phyloP scores from a whole-genome alignment of 2,329 filamentous ascomycete genomes.

The Nannizziopsis barbatae region DNA sequence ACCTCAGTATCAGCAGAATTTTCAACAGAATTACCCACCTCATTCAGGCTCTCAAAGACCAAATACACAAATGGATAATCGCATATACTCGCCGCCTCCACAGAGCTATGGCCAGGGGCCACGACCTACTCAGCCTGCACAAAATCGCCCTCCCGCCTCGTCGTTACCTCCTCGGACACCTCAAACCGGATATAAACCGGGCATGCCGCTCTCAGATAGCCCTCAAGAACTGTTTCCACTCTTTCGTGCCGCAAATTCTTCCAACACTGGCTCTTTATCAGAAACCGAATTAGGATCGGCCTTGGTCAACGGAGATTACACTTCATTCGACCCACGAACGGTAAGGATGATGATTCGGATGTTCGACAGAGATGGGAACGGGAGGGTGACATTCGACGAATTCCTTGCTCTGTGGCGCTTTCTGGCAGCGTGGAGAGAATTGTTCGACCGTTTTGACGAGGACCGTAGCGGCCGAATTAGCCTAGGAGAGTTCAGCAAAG shows the following conservation, averaged over 20 bases:
- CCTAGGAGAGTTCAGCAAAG: conserved; percentile 76
- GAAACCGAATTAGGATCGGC: conserved; percentile 79
- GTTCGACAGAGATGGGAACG: conserved; percentile 88
- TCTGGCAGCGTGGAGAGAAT: conserved; percentile 79
- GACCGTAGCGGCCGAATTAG: conserved; percentile 81
- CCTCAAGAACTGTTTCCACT: conserved; percentile 61
- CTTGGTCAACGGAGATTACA: conserved; percentile 93
- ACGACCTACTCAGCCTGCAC: conserved; percentile 42
- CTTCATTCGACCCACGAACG: conserved; percentile 82
- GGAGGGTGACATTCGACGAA: conserved; percentile 86
- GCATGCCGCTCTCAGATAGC: conserved; percentile 39
- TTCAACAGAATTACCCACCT: conserved; percentile 22
- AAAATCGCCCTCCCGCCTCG: conserved; percentile 44
- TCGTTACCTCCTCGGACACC: conserved; percentile 58
- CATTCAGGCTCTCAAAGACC: conserved; percentile 12
- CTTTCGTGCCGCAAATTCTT: conserved; percentile 77
- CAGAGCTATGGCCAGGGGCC: conserved; percentile 42
- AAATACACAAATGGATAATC: conserved; percentile 28
- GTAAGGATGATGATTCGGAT: conserved; percentile 99
- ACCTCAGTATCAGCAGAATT: conserved; percentile 2
- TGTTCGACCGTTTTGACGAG: conserved; percentile 90
- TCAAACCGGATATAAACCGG: conserved; percentile 29
- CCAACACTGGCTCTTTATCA: conserved; percentile 67
- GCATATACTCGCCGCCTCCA: conserved; percentile 35
- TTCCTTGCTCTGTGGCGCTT: conserved; percentile 97